A percentile compares a stretch with the other conserved stretches of the same genome.
Conservation (phyloP, 2,329 filamentous ascomycete species). For the Trichoderma brevicompactum region DNA sequence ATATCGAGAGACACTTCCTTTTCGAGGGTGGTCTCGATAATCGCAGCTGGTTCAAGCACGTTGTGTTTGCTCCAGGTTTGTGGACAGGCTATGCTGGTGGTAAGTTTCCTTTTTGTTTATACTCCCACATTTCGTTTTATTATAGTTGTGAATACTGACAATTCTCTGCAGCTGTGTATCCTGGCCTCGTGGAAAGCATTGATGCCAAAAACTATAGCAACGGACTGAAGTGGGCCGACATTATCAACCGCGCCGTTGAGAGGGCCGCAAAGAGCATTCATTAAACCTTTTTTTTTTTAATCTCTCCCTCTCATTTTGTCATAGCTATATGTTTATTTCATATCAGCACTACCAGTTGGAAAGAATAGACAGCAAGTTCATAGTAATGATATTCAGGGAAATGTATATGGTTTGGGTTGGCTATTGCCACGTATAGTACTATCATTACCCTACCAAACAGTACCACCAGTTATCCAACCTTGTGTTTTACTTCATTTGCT, state of each 20-base stretch:
- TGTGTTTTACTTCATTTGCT: too few relatives aligned
- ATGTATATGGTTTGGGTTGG: too few relatives aligned
- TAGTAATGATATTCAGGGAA: background rate
- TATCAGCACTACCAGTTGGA: background rate
- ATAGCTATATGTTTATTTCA: background rate
- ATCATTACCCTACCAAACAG: background rate
- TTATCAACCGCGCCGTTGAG: conserved; percentile 58
- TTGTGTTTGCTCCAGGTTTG: conserved; percentile 86
- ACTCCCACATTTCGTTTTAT: background rate
- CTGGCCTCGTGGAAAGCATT: conserved; percentile 65
- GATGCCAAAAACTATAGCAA: conserved; percentile 62
- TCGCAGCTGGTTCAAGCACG: conserved; percentile 89
- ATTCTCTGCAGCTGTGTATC: conserved; percentile 57
- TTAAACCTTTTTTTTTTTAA: background rate
- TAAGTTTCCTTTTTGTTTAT: conserved; percentile 42
- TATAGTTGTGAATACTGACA: background rate
- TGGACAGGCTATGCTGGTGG: conserved; percentile 90
- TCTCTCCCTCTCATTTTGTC: background rate
- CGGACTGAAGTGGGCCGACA: conserved; percentile 62
- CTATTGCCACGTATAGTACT: background rate
- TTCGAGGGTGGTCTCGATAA: conserved; percentile 76
- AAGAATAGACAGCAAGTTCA: background rate
- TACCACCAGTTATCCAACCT: too few relatives aligned
- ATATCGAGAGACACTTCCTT: conserved; percentile 79
- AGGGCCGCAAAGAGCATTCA: conserved; percentile 50